Base-by-base conservation (phyloP, 192 early-diverging fungal species). In the Cetraspora pellucida region DNA sequence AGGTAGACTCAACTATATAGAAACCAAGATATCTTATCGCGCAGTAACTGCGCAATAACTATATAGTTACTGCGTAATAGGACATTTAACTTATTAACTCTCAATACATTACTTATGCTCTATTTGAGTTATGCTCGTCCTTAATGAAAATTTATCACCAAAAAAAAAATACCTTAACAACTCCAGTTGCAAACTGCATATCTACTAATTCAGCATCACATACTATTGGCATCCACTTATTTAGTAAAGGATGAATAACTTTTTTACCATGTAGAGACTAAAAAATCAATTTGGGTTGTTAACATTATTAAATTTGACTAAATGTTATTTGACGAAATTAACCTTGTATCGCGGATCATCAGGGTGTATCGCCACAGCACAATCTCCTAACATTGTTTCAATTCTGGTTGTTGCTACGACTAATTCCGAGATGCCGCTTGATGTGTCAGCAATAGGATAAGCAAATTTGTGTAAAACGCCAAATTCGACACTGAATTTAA, bases 351-450 rank as follows among this genome's bases (percentile, higher is more conserved):
- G 85, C 31, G 77, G 28, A 81, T 99, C 97, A 0, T 86, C 85
- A 6, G 97, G 94, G 81, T 95, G 90, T 61, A 99, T 88, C 44
- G 96, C 96, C n/a, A 99, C 87, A 7, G 96, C 97, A 58, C 91
- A 93, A 81, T 99, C 97, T 68, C 96, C 97, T n/a, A 98, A 87
- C 92, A 99, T 96, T 4, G 97, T 99, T 79, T 99, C 97, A 44
- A 97, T 89, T 68, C 97, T 95, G 8, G 97, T 99, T n/a, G 97
- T 99, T 19, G 95, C 93, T 8, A 99, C 96, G 50, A 92, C 87
- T 44, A 99, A 85, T 46, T 91, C 83, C 67, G 86, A 84, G 30
- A 91, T 87, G 57, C 77, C 82, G 27, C 27, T 49, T 17, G 78
- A 72, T 11, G 90, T 88, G 63, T 93, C 83, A 31, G 93, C 93